These are phyloP conservation scores for Russula lepida DNA, from an alignment of 768 basidiomycete species.

Conservation along the genomic window DNA sequence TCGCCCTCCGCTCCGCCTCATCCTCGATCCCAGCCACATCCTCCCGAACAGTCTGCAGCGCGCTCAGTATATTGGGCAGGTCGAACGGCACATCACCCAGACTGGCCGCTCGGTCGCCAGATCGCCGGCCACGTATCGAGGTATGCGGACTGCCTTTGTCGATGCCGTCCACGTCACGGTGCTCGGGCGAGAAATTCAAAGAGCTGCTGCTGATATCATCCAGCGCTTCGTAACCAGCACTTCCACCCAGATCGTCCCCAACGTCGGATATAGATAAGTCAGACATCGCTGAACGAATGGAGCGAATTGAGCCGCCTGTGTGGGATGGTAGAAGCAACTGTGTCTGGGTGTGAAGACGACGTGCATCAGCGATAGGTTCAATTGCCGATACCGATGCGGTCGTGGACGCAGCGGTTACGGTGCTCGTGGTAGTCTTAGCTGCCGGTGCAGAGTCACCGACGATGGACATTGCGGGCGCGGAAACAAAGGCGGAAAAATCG, in stretches of 20 bases:
- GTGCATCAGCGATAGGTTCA: neutral
- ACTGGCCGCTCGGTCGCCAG: neutral
- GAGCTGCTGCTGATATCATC: constrained; percentile 10
- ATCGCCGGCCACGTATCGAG: neutral
- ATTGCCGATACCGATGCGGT: neutral
- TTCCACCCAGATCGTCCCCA: neutral
- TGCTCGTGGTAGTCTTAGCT: neutral
- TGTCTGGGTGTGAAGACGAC: neutral
- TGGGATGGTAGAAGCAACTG: constrained; percentile 23
- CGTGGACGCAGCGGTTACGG: neutral
- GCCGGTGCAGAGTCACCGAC: neutral
- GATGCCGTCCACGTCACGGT: neutral
- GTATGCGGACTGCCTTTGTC: neutral
- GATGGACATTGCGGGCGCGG: constrained; percentile 35
- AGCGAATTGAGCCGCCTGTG: constrained; percentile 36
- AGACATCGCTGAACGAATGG: constrained; percentile 46
- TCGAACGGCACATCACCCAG: constrained; percentile 11
- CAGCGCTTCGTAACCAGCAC: constrained; percentile 16
- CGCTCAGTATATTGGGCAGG: constrained; percentile 9
- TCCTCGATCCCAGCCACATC: constrained; percentile 18
- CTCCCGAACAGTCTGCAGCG: constrained; percentile 12
- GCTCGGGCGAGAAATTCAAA: neutral
- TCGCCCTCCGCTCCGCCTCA: constrained; percentile 15
- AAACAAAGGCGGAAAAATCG: constrained; percentile 70
- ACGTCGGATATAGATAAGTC: constrained; percentile 37